Evolutionary conservation across 176 grass and related monocot species (phyloP), one percentile per base, ranked within the genome.

Genomic region (Coix lacrymajobi): DNA sequence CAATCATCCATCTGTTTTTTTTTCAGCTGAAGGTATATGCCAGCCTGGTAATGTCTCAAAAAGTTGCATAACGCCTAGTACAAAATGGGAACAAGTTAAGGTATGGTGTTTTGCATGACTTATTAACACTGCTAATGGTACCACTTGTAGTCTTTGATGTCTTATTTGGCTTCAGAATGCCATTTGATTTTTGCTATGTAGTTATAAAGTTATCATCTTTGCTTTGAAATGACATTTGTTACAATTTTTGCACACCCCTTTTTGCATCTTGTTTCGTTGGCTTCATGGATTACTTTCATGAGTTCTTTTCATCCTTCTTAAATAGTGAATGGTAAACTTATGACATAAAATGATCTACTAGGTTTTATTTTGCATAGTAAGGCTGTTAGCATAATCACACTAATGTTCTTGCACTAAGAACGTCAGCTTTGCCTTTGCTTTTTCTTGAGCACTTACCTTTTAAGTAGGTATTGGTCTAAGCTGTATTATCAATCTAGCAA

Each of bases 11-110:
- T 41, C 11, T 81, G 48, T 24, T 80, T 41, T 82, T 86, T 38
- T 73, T 88, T 78, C 77, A 99, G 93, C 73, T 81, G 93, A 96
- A 87, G 93, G 80, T 62, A 46, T 73, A n/a, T 44, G 77, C 26
- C 87, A 88, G 37, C 73, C 91, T 71, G 93, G 89, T 20, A 93
- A 41, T 64, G 69, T 73, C 61, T 79, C 89, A 20, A 98, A 93
- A 60, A 95, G 80, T 88, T 92, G 91, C 80, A 99, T 99, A 84
- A 96, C 89, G 17, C 83, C 91, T 75, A 87, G 67, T 48, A 96
- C 93, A 69, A 99, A 93, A 66, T 99, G 96, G 96, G 93, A 98
- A 74, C 92, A 98, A 76, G 91, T 96, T 24, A 99, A 99, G 91
- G 96, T 99, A 85, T 64, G 74, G 19, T 76, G 34, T 80, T 45